Base-by-base conservation (phyloP, 78 protist genomes). In the Andalucia godoyi region DNA sequence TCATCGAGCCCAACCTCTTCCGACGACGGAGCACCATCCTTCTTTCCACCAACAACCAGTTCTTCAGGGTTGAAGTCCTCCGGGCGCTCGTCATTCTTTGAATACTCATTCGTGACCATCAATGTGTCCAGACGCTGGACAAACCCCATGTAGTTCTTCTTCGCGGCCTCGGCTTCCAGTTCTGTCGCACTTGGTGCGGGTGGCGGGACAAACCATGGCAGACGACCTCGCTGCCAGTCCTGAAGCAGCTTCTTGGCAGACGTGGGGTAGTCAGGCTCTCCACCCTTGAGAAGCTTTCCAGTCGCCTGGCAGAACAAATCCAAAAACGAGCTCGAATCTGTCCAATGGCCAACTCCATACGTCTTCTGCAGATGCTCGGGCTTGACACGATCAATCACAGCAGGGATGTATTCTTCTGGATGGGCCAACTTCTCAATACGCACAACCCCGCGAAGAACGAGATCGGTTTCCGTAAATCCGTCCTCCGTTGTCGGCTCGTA, bases 201-300 rank as follows among this genome's bases (percentile, higher is more conserved):
- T 17, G 97, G 97, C 13, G 77, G 52, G 5, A 21, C 53, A 66
- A 88, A 94, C 83, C 71, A 92, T 21, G 98, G 98, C 38, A 94
- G 46, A 27, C 66, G 21, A 21, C 98, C 98, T 21, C 95, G 80
- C 75, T 81, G 89, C 81, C 74, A 94, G 73, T 95, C 98, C 47
- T 71, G 42, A 5, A 95, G 82, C 23, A 95, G 76, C 34, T 72
- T 60, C 77, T 83, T 90, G 50, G 96, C 93, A 8, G 68, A 83
- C 6, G 85, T 64, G 41, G 71, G 50, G 37, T 66, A 13, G 68
- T 94, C 87, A 9, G 97, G 88, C 69, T 86, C 87, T 32, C 93
- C 91, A 6, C 89, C 92, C 37, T 83, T 58, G 25, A 82, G 62
- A 53, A 85, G 73, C 42, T 67, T 85, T 27, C 93, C 94, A 2